Evolutionary conservation across 371 early-diverging fungal genomes (phyloP).

Genomic region (Neoconidiobolus thromboides): DNA sequence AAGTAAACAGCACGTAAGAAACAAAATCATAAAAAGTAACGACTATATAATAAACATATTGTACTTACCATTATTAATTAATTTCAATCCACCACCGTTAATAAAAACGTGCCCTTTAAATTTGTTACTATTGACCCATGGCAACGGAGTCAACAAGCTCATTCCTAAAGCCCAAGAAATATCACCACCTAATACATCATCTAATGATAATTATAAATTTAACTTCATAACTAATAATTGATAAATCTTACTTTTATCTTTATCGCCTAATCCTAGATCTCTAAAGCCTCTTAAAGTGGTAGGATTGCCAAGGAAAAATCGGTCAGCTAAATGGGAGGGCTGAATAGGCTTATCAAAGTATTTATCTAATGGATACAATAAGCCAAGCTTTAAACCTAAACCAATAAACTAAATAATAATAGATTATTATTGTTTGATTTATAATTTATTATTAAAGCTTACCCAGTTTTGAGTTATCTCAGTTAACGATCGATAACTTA

Average conservation of each 20-base stretch:
- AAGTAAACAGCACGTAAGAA: too few relatives aligned
- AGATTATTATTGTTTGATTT: too few relatives aligned
- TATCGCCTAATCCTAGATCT: constrained; percentile 71
- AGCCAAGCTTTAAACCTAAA: constrained; percentile 43
- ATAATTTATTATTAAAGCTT: constrained; percentile 9
- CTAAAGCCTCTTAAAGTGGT: constrained; percentile 72
- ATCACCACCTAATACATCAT: constrained; percentile 77
- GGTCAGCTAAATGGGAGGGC: constrained; percentile 44
- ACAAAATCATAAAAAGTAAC: too few relatives aligned
- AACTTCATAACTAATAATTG: neutral
- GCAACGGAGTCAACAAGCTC: constrained; percentile 63
- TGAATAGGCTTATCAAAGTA: constrained; percentile 1
- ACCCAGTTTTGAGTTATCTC: constrained; percentile 28
- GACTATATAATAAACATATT: neutral
- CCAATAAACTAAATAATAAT: constrained; percentile 16
- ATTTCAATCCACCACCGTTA: constrained; percentile 62
- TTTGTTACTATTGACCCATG: constrained; percentile 35
- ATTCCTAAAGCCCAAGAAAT: constrained; percentile 56
- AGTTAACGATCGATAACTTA: constrained; percentile 34
- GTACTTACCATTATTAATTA: constrained; percentile 24
- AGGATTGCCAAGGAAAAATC: constrained; percentile 77
- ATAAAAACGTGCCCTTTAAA: constrained; percentile 66
- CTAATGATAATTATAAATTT: constrained; percentile 15
- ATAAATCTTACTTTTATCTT: constrained; percentile 35
- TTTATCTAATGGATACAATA: constrained; percentile 30